Base-by-base conservation (phyloP, 2,329 filamentous ascomycete genomes). In the Teratosphaeria zuluensis region DNA sequence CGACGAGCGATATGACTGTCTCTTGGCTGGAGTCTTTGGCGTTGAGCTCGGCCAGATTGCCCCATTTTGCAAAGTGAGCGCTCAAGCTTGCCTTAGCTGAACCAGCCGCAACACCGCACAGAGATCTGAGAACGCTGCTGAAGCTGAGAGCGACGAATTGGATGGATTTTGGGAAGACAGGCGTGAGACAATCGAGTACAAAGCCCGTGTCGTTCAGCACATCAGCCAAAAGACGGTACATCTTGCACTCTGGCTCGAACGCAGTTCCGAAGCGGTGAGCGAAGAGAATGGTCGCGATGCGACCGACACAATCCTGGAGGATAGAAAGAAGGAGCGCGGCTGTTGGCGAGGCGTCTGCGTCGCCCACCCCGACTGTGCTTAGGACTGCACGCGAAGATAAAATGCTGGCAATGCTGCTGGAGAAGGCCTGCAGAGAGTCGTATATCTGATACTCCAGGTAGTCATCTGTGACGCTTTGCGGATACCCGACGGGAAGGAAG, bases 21-120 rank as follows among this genome's bases (percentile, higher is more conserved):
- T 97, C 94, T 75, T 97, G 94, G 64, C 89, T 95, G 12, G 91
- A 91, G 71, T 97, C 92, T 81, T 96, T 86, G 58, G 92, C 92
- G 75, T 96, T 97, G 58, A 99, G 80, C 73, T 97, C 92, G 1
- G 90, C 92, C 52, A 97, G 76, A 72, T 96, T 97, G 42, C 90
- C 89, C 70, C 85, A 85, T 64, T 80, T 84, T 8, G 92, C 91
- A 77, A 99, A 97, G 74, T 99, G 94, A 11, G 90, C 88, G 70
- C 89, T 94, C 65, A 99, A 76, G 61, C 88, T 92, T 1, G 92
- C 92, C 74, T 97, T 97, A 63, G 89, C 88, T 57, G 90, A 91
- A 12, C 89, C 90, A 0, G 90, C 92, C 0, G 92, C 89, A 4
- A 97, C 91, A 30, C 92, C 94, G 69, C 94, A 97, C 0, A 96